Base-by-base conservation (phyloP, 805 yeast species). In the Metschnikowia cerradonensis region DNA sequence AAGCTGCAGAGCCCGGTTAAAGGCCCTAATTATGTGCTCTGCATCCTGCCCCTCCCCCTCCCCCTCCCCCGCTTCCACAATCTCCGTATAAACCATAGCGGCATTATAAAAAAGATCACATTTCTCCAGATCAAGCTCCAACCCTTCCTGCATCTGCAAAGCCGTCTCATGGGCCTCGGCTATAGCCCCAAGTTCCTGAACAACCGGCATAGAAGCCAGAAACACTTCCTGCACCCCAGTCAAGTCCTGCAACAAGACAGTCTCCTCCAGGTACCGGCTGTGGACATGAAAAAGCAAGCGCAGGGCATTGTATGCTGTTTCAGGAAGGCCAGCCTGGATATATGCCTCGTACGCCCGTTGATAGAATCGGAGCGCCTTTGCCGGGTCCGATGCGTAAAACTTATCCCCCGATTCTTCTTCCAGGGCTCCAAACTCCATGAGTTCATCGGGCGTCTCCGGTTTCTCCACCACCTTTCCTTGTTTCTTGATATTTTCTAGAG, bases 371-470 rank as follows among this genome's bases (percentile, higher is more conserved):
- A 86, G 63, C 0, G 84, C 79, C 56, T 86, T 86, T 10, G 86
- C 68, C 5, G 84, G 62, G 57, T 86, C 91, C 0, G 88, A 81
- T 1, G 80, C 71, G 5, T 81, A 62, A 90, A 90, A 86, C 43
- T 91, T 64, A 60, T 86, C 91, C 0, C 89, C 92, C n/a, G 80
- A 76, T 52, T 86, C 91, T 60, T 86, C 92, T 49, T 80, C 82
- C 10, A 70, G 70, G 0, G 83, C 72, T 1, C 83, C 92, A 46
- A 67, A 67, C 32, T 79, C 82, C n/a, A 83, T 70, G 47, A 60
- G 76, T 3, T 82, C 88, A 32, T 78, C 80, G 0, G 78, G 72
- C 0, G 82, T 74, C 35, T 49, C 36, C 1, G 56, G 56, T 0
- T 82, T 74, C 30, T 49, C 36, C 1, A 54, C 54, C 17, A 36